These are phyloP conservation scores for Aureobasidium lini DNA, from an alignment of 2,329 filamentous ascomycete species.

Conservation along the genomic window DNA sequence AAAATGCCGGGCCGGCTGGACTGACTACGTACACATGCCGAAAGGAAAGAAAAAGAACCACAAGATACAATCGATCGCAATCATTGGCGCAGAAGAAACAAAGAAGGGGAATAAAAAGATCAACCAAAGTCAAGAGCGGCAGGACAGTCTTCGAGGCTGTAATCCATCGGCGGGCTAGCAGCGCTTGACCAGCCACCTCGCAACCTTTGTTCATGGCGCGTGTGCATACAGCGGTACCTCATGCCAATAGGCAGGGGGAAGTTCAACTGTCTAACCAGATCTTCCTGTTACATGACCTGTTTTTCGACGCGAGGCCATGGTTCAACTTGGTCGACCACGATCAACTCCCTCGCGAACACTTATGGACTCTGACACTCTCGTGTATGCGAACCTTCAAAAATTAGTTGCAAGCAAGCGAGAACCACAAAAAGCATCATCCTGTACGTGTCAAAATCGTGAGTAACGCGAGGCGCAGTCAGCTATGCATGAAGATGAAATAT, in stretches of 20 bases:
- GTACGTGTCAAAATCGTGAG: conserved; percentile 7
- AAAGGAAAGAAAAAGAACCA: neutral
- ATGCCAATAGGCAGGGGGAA: neutral
- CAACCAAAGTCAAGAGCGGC: neutral
- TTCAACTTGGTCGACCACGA: neutral
- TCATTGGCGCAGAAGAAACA: neutral
- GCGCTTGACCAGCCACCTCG: conserved; percentile 11
- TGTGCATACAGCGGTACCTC: conserved; percentile 2
- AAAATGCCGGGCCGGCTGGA: neutral
- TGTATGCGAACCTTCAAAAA: neutral
- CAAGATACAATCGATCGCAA: neutral
- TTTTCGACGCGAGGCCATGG: neutral
- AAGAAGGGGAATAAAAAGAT: neutral
- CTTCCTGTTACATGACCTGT: neutral
- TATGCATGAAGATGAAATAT: neutral
- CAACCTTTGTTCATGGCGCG: conserved; percentile 1
- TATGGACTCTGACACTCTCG: neutral
- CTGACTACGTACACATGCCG: neutral
- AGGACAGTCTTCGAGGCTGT: neutral
- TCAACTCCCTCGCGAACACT: conserved; percentile 1
- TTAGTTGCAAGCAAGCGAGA: neutral
- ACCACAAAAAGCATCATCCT: conserved; percentile 1
- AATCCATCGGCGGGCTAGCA: neutral
- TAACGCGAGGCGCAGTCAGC: conserved; percentile 11
- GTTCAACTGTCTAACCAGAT: conserved; percentile 3